phyloP scores from a whole-genome alignment of 2,329 filamentous ascomycete species.

The Leptosphaerulina australis region DNA sequence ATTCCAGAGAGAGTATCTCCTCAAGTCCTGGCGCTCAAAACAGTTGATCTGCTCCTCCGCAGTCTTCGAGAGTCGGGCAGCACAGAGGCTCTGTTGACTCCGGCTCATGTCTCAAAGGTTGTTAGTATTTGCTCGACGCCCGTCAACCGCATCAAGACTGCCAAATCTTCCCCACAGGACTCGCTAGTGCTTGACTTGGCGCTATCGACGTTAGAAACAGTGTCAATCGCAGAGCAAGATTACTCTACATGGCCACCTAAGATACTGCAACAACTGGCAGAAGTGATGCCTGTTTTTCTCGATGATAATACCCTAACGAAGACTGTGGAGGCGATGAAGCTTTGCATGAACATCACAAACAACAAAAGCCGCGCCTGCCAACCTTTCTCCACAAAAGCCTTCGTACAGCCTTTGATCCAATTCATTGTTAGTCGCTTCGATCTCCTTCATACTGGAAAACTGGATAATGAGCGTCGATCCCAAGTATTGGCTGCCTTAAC shows the following conservation, averaged over 20 bases:
- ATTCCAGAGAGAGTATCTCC: constrained; percentile 63
- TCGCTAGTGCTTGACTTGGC: constrained; percentile 46
- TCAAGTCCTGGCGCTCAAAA: constrained; percentile 67
- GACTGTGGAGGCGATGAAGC: constrained; percentile 62
- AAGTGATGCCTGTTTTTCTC: constrained; percentile 48
- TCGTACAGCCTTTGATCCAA: constrained; percentile 53
- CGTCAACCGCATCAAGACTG: constrained; percentile 24
- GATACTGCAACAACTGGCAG: constrained; percentile 60
- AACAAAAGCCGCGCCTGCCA: constrained; percentile 73
- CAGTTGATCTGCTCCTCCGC: constrained; percentile 64
- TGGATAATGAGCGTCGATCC: constrained; percentile 60
- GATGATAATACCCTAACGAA: constrained; percentile 22
- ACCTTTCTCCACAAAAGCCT: constrained; percentile 64
- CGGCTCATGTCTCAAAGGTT: constrained; percentile 44
- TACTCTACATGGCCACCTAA: constrained; percentile 47
- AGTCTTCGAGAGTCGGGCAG: constrained; percentile 58
- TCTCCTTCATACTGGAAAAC: constrained; percentile 29
- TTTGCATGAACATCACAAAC: constrained; percentile 87
- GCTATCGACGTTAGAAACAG: constrained; percentile 61
- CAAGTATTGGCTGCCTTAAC: constrained; percentile 71
- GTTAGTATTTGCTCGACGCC: constrained; percentile 50
- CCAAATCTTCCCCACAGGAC: constrained; percentile 29
- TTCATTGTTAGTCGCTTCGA: constrained; percentile 39
- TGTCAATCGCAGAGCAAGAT: constrained; percentile 52
- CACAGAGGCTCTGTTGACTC: constrained; percentile 56